A percentile compares a stretch with the other conserved stretches of the same genome.
Evolutionary conservation across 163 green algal species (phyloP).

Genomic region (Chlorella variabilis): DNA sequence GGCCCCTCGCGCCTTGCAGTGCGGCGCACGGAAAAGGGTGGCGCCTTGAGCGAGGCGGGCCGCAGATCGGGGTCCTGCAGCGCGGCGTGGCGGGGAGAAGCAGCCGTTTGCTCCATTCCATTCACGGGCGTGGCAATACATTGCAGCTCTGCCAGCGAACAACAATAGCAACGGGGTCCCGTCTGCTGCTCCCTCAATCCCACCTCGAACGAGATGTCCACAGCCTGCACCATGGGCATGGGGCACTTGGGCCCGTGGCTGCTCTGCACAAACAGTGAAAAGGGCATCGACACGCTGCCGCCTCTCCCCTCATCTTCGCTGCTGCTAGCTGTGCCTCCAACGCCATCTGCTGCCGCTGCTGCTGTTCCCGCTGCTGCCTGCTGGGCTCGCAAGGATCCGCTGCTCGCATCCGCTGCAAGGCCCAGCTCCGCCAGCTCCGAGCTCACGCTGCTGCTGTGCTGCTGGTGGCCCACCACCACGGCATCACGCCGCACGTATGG

Average conservation of each 20-base stretch:
- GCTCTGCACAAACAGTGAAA: slow-evolving; percentile 61
- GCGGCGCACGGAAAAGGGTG: slow-evolving; percentile 18
- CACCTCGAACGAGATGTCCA: slow-evolving; percentile 41
- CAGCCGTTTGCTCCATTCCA: too few species aligned
- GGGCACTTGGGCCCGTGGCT: slow-evolving; percentile 60
- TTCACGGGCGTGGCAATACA: too few species aligned
- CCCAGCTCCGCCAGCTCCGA: not conserved
- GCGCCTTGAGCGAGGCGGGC: not conserved
- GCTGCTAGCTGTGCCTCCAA: not conserved
- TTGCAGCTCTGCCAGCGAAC: too few species aligned
- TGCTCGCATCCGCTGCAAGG: not conserved
- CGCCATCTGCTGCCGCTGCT: not conserved
- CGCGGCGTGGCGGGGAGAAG: too few species aligned
- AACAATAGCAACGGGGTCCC: too few species aligned
- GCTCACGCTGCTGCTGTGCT: slow-evolving; percentile 22
- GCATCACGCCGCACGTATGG: slow-evolving; percentile 61
- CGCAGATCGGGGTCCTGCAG: slow-evolving; percentile 10
- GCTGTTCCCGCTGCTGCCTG: not conserved
- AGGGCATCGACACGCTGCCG: not conserved
- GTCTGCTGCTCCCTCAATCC: too few species aligned
- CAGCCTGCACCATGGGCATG: slow-evolving; percentile 66
- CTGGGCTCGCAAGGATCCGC: not conserved
- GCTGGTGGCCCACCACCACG: slow-evolving; percentile 56
- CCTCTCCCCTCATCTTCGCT: not conserved
- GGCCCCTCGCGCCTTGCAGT: not conserved